Evolutionary conservation across 2,329 filamentous ascomycete genomes (phyloP).

Genomic region (Monilinia vaccinii-corymbosi): DNA sequence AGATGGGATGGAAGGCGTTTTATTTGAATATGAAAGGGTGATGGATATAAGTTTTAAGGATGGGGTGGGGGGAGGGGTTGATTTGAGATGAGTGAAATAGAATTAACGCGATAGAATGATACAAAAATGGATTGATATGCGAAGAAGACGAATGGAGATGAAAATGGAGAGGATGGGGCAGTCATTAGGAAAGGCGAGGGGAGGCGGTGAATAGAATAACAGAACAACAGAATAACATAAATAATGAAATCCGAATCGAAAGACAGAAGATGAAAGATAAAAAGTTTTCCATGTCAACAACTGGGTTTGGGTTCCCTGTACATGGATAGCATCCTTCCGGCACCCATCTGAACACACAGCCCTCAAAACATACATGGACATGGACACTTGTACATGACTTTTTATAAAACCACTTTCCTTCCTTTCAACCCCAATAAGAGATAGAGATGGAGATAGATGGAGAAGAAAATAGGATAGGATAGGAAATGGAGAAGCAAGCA

Average conservation of each 20-base stretch:
- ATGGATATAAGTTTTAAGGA: no score
- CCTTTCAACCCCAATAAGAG: not conserved
- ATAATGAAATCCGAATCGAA: not conserved
- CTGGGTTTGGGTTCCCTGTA: no score
- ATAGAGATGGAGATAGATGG: not conserved
- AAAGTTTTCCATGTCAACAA: no score
- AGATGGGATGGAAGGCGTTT: conserved; percentile 18
- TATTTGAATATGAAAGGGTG: not conserved
- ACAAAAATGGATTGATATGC: not conserved
- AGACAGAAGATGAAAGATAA: no score
- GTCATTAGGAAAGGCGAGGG: not conserved
- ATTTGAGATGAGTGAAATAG: not conserved
- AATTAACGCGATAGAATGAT: no score
- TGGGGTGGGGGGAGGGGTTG: not conserved
- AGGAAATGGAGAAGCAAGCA: no score
- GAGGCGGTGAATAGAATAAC: not conserved
- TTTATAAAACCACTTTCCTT: no score
- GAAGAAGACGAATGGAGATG: not conserved
- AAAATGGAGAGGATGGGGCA: not conserved
- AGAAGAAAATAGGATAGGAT: no score
- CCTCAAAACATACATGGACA: no score
- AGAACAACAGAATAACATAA: not conserved
- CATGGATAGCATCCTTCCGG: no score
- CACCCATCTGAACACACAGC: no score
- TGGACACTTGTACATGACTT: no score